Evolutionary conservation across 768 basidiomycete genomes (phyloP).

Genomic region (Botryobasidium botryosum): DNA sequence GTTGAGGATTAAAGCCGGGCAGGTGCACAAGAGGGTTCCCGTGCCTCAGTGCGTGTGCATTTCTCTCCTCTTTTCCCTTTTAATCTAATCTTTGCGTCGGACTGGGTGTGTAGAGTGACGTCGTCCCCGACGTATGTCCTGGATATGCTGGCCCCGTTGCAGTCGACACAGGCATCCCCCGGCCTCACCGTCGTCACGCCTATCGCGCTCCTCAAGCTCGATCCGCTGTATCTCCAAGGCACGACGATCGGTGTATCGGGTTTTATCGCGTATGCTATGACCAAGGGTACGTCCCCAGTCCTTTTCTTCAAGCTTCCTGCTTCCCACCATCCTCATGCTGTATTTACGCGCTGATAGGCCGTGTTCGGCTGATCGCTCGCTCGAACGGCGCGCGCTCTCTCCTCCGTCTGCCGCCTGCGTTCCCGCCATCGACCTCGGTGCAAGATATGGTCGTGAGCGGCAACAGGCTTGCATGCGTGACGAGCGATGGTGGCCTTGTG

Average conservation of each 20-base stretch:
- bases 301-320: not conserved
- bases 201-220: slow-evolving; percentile 76
- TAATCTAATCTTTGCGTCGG: not conserved
- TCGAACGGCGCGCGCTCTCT: slow-evolving; percentile 78
- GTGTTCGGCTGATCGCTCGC: slow-evolving; percentile 75
- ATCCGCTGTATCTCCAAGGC: slow-evolving; percentile 66
- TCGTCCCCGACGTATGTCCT: slow-evolving; percentile 8
- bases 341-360: slow-evolving; percentile 41
- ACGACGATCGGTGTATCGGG: slow-evolving; percentile 81
- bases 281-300: slow-evolving; percentile 34
- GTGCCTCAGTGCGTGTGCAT: not conserved
- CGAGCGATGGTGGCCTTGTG: slow-evolving; percentile 76
- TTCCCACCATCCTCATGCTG: not conserved
- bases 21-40: not conserved
- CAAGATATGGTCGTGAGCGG: slow-evolving; percentile 76
- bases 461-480: slow-evolving; percentile 70
- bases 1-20: slow-evolving; percentile 29
- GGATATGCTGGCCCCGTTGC: slow-evolving; percentile 25
- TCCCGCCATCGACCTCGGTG: slow-evolving; percentile 45
- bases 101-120: too few species aligned
- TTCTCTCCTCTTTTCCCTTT: not conserved
- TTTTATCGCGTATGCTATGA: slow-evolving; percentile 91
- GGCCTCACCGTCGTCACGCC: slow-evolving; percentile 79
- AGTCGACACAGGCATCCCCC: slow-evolving; percentile 56
- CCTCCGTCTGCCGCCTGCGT: slow-evolving; percentile 46